These are phyloP conservation scores for Clathrospora elynae DNA, from an alignment of 2,329 filamentous ascomycete genomes.

Conservation along the genomic window DNA sequence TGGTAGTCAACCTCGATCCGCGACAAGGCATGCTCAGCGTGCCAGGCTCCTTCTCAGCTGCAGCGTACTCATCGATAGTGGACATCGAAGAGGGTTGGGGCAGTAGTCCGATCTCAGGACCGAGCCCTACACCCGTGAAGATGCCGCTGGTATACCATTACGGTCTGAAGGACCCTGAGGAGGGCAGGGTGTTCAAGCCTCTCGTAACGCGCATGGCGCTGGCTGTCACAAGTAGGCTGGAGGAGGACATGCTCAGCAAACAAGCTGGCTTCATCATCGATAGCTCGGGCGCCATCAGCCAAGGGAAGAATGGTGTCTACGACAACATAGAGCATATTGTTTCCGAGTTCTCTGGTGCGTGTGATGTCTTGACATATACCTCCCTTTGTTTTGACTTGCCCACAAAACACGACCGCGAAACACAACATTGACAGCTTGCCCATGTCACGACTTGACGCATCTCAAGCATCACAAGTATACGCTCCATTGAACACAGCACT, in stretches of 20 bases:
- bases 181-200: conserved; percentile 71
- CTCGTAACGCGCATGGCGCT: conserved; percentile 78
- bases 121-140: conserved; percentile 86
- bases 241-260: conserved; percentile 73
- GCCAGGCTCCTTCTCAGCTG: conserved; percentile 80
- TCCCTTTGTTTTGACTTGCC: neutral
- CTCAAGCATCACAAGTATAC: conserved; percentile 4
- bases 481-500: conserved; percentile 18
- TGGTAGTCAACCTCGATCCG: conserved; percentile 84
- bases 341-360: conserved; percentile 67
- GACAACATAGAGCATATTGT: conserved; percentile 83
- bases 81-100: conserved; percentile 91
- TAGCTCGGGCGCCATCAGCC: conserved; percentile 71
- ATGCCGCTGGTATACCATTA: conserved; percentile 90
- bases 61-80: conserved; percentile 84
- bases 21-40: conserved; percentile 64
- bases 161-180: conserved; percentile 73
- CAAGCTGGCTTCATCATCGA: conserved; percentile 84
- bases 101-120: conserved; percentile 86
- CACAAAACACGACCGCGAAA: no score
- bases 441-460: no score
- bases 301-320: conserved; percentile 66
- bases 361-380: conserved; percentile 28
- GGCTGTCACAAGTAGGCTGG: conserved; percentile 75
- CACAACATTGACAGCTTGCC: no score